phyloP scores from a whole-genome alignment of 768 basidiomycete species.

The Lactarius trivialis region DNA sequence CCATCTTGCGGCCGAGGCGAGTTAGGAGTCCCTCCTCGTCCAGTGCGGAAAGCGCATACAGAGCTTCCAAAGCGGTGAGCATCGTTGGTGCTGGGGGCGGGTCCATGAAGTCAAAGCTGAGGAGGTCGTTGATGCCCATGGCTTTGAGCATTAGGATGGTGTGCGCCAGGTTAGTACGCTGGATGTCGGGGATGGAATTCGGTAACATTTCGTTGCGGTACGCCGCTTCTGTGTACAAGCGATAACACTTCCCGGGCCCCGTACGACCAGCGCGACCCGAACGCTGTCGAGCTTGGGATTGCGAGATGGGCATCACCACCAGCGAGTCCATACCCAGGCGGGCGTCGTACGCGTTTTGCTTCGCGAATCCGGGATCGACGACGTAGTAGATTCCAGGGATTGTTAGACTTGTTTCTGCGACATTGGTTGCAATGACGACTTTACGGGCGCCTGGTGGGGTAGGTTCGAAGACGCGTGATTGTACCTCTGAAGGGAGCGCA shows the following conservation, averaged over 20 bases:
- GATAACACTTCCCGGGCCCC: conserved; percentile 97
- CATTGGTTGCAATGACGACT: conserved; percentile 98
- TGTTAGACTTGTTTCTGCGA: conserved; percentile 96
- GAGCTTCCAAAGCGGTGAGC: conserved; percentile 89
- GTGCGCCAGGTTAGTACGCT: conserved; percentile 84
- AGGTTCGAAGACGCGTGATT: conserved; percentile 96
- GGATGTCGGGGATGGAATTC: conserved; percentile 96
- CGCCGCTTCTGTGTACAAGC: conserved; percentile 95
- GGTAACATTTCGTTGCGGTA: conserved; percentile 99
- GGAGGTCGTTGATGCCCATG: conserved; percentile 97
- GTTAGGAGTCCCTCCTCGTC: conserved; percentile 97
- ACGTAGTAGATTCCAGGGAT: conserved; percentile 99
- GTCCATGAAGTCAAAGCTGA: conserved; percentile 99
- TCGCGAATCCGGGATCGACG: conserved; percentile 96
- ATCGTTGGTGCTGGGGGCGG: conserved; percentile 95
- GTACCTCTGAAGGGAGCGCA: conserved; percentile 95
- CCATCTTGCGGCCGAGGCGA: conserved; percentile 95
- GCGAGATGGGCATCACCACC: conserved; percentile 97
- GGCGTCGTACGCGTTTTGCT: conserved; percentile 98
- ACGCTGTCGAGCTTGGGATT: conserved; percentile 94
- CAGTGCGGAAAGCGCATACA: conserved; percentile 92
- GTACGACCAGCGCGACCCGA: conserved; percentile 96
- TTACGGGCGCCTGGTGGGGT: conserved; percentile 98
- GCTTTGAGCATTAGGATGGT: conserved; percentile 96
- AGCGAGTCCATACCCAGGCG: conserved; percentile 97